These are phyloP conservation scores for Xerocomellus chrysenteron DNA, from an alignment of 768 basidiomycete genomes.

Conservation along the genomic window DNA sequence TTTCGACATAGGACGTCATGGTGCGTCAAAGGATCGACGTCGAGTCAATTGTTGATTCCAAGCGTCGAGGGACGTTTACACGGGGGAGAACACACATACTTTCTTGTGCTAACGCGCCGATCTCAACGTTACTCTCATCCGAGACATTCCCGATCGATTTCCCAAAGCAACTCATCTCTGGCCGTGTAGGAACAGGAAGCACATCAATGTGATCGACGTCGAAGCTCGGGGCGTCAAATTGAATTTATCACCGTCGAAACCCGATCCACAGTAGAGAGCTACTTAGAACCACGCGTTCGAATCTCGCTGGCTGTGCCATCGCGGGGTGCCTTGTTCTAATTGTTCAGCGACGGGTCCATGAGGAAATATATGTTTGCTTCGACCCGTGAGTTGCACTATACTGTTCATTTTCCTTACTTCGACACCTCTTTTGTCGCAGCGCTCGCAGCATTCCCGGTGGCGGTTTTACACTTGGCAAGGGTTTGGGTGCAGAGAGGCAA, in stretches of 20 bases:
- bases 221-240: conserved; percentile 14
- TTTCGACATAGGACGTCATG: conserved; percentile 2
- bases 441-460: neutral
- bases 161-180: conserved; percentile 21
- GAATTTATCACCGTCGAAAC: conserved; percentile 16
- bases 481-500: neutral
- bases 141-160: conserved; percentile 12
- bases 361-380: conserved; percentile 14
- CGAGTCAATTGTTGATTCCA: conserved; percentile 6
- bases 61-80: conserved; percentile 2
- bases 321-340: conserved; percentile 14
- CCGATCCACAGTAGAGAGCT: conserved; percentile 8
- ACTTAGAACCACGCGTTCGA: conserved; percentile 15
- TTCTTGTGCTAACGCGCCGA: conserved; percentile 8
- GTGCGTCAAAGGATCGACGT: conserved; percentile 15
- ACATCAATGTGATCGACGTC: conserved; percentile 26
- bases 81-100: neutral
- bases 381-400: conserved; percentile 3
- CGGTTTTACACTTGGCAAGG: neutral
- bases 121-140: conserved; percentile 12
- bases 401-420: conserved; percentile 11
- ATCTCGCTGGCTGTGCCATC: conserved; percentile 22
- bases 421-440: conserved; percentile 2
- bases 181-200: conserved; percentile 15
- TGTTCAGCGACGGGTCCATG: conserved; percentile 10